These are phyloP conservation scores for Soucietia sequanensis DNA, from an alignment of 805 yeast species.

Conservation along the genomic window DNA sequence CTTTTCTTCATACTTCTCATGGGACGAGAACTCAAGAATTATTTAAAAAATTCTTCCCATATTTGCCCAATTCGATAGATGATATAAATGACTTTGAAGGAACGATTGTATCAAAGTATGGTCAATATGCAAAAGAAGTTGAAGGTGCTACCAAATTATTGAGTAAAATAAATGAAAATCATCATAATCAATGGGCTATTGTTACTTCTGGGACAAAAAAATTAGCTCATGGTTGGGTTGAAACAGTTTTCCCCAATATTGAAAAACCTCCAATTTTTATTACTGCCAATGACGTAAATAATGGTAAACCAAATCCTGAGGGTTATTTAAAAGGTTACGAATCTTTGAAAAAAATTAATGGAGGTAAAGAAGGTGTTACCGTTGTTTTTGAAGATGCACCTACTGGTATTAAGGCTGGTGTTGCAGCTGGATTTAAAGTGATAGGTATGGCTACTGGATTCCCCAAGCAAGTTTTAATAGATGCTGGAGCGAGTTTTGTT, in stretches of 20 bases:
- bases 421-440: slow-evolving; percentile 16
- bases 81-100: slow-evolving; percentile 9
- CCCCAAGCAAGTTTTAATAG: slow-evolving; percentile 10
- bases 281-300: slow-evolving; percentile 18
- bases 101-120: slow-evolving; percentile 13
- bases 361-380: slow-evolving; percentile 4
- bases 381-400: slow-evolving; percentile 22
- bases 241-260: slow-evolving; percentile 5
- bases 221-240: slow-evolving; percentile 19
- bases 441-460: slow-evolving; percentile 19
- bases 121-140: slow-evolving; percentile 16
- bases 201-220: slow-evolving; percentile 18
- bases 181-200: slow-evolving; percentile 13
- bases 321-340: slow-evolving; percentile 13
- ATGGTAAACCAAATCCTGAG: slow-evolving; percentile 20
- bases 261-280: slow-evolving; percentile 14
- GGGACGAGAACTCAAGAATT: slow-evolving; percentile 16
- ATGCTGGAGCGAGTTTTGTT: slow-evolving; percentile 17
- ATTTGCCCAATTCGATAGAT: slow-evolving; percentile 6
- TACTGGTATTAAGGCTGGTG: slow-evolving; percentile 17
- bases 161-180: slow-evolving; percentile 1
- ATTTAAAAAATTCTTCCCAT: slow-evolving; percentile 13
- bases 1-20: slow-evolving; percentile 13
- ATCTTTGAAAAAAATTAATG: slow-evolving; percentile 1
- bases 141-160: slow-evolving; percentile 11